A percentile compares a stretch with the other conserved stretches of the same genome.
Evolutionary conservation across 371 early-diverging fungal genomes (phyloP).

Genomic region (Dinochytrium kinnereticum): DNA sequence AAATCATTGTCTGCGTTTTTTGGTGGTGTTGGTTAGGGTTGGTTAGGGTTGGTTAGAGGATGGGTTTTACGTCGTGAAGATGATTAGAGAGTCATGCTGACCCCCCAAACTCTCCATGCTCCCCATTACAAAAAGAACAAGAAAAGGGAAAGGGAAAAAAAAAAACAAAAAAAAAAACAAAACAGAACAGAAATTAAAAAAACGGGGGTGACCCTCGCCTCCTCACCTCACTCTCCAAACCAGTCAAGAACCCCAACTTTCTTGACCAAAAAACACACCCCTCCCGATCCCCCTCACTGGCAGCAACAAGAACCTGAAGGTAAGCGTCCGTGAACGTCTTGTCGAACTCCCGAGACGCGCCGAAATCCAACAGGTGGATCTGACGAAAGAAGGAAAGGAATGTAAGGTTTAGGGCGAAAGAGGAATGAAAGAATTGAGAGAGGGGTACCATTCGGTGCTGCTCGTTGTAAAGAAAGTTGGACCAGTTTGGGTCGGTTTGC

Average conservation of each 20-base stretch:
- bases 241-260: slow-evolving; percentile 91
- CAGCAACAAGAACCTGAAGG: slow-evolving; percentile 75
- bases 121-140: too few species aligned
- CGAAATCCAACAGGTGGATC: slow-evolving; percentile 92
- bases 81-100: too few species aligned
- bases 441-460: too few species aligned
- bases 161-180: neutral
- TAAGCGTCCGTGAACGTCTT: slow-evolving; percentile 78
- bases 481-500: slow-evolving; percentile 99
- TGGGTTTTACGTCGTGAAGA: too few species aligned
- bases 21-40: too few species aligned
- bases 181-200: too few species aligned
- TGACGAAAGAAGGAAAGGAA: slow-evolving; percentile 17
- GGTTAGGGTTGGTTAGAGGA: too few species aligned
- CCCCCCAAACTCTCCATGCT: too few species aligned
- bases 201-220: too few species aligned
- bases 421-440: too few species aligned
- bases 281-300: slow-evolving; percentile 75
- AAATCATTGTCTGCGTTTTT: slow-evolving; percentile 75
- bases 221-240: slow-evolving; percentile 80
- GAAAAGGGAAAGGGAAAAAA: too few species aligned
- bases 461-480: slow-evolving; percentile 96
- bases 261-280: slow-evolving; percentile 75
- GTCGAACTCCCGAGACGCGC: slow-evolving; percentile 86
- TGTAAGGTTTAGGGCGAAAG: neutral